Percentiles rank a stretch among this genome's conserved stretches.
Conservation (phyloP, 2,329 filamentous ascomycete species). For the Orbilia blumenaviensis region DNA sequence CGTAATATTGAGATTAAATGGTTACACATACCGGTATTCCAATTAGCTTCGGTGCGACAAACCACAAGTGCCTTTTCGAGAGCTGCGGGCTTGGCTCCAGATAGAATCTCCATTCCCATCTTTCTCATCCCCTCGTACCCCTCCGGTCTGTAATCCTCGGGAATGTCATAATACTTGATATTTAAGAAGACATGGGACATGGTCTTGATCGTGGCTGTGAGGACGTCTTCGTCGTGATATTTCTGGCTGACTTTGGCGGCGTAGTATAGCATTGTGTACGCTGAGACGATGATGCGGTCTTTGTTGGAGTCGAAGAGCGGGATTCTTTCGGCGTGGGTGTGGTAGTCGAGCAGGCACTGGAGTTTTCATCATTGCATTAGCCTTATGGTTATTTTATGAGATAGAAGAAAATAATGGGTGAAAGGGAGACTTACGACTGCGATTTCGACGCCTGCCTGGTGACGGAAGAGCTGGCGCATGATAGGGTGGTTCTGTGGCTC, state of each 20-base stretch:
- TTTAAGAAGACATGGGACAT: constrained; percentile 1
- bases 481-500: constrained; percentile 12
- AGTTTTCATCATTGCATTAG: background rate
- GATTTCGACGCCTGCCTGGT: constrained; percentile 9
- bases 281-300: constrained; percentile 29
- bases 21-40: constrained; percentile 2
- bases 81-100: background rate
- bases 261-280: constrained; percentile 27
- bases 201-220: constrained; percentile 6
- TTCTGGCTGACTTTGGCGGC: background rate
- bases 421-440: constrained; percentile 7
- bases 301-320: constrained; percentile 24
- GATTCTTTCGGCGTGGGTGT: constrained; percentile 2
- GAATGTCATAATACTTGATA: background rate
- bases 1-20: background rate
- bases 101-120: constrained; percentile 38
- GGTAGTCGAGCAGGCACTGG: constrained; percentile 29
- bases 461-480: constrained; percentile 2
- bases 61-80: constrained; percentile 13
- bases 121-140: constrained; percentile 28
- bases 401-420: background rate
- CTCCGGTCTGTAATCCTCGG: constrained; percentile 17
- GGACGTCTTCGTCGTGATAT: constrained; percentile 20
- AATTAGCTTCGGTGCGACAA: constrained; percentile 12
- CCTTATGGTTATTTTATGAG: background rate